A percentile compares a stretch with the other conserved stretches of the same genome.
Conservation (phyloP, 2,329 filamentous ascomycete species). For the Xylariaceae sp. region DNA sequence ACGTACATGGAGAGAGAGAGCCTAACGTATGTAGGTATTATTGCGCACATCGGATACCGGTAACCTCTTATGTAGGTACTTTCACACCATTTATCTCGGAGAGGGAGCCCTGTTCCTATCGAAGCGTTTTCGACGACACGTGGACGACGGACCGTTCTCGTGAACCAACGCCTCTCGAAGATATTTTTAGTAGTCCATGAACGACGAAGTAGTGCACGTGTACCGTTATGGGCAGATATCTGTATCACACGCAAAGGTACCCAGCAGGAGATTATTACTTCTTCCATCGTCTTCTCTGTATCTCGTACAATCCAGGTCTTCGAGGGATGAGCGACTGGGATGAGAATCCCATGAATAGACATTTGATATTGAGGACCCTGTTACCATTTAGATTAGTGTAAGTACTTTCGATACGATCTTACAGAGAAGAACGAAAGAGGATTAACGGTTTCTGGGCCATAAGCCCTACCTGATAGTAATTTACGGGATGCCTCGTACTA, state of each 20-base stretch:
- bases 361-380: not conserved
- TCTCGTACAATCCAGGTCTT: not conserved
- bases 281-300: not conserved
- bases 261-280: too few species aligned
- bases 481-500: too few species aligned
- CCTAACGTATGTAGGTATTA: not conserved
- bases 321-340: not conserved
- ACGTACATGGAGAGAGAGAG: not conserved
- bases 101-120: not conserved
- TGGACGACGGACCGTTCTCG: slow-evolving; percentile 12
- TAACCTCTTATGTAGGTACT: not conserved
- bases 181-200: slow-evolving; percentile 15
- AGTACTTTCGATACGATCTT: too few species aligned
- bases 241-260: too few species aligned
- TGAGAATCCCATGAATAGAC: slow-evolving; percentile 2
- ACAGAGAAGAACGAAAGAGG: too few species aligned
- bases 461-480: too few species aligned
- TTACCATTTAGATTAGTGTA: too few species aligned
- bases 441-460: too few species aligned
- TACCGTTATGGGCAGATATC: not conserved
- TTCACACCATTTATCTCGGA: not conserved
- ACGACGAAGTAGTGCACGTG: not conserved
- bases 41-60: not conserved
- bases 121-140: slow-evolving; percentile 15
- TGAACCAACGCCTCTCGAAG: slow-evolving; percentile 15